These are phyloP conservation scores for Paramecium pentaurelia DNA, from an alignment of 73 alveolate species.

Conservation along the genomic window DNA sequence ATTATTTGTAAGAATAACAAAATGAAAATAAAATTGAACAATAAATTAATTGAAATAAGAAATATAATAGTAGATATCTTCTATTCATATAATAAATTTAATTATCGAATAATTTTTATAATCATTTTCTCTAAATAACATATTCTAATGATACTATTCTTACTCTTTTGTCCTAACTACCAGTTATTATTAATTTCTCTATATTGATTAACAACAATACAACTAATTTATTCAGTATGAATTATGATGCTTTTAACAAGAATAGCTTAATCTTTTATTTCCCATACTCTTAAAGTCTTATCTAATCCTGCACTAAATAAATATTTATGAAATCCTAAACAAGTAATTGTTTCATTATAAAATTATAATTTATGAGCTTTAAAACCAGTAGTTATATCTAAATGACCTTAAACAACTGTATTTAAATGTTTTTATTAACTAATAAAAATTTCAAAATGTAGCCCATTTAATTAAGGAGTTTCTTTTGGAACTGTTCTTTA, in stretches of 20 bases:
- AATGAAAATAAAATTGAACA: not conserved
- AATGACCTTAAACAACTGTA: not conserved
- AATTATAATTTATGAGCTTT: not conserved
- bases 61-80: not conserved
- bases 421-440: constrained; percentile 17
- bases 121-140: not conserved
- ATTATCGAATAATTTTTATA: not conserved
- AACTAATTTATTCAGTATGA: not conserved
- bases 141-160: not conserved
- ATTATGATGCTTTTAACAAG: not conserved
- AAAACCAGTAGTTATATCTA: constrained; percentile 7
- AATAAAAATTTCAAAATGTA: not conserved
- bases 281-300: constrained; percentile 27
- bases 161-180: constrained; percentile 21
- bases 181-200: not conserved
- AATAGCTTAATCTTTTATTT: not conserved
- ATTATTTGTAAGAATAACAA: not conserved
- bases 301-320: not conserved
- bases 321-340: constrained; percentile 15
- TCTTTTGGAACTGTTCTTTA: not conserved
- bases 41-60: not conserved
- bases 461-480: not conserved
- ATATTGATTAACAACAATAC: not conserved
- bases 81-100: not conserved
- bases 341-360: not conserved